phyloP scores from a whole-genome alignment of 495 filamentous ascomycete genomes.

The Penicillium lividum region DNA sequence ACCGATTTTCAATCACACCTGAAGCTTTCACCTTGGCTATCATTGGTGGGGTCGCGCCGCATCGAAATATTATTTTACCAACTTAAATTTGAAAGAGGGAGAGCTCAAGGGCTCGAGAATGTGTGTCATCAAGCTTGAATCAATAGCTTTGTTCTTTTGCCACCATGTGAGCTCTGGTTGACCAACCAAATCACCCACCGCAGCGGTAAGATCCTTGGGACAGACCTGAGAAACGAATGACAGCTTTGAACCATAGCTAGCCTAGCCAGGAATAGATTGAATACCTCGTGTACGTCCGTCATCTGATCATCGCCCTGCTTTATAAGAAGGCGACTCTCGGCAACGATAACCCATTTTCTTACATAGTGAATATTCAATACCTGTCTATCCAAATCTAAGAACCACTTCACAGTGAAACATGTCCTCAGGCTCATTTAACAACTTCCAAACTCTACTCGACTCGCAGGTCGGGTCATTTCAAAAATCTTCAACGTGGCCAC shows the following conservation, averaged over 20 bases:
- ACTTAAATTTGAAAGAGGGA: too few species aligned
- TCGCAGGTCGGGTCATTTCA: slow-evolving; percentile 24
- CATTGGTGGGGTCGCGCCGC: too few species aligned
- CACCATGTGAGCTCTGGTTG: neutral
- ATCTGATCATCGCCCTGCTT: neutral
- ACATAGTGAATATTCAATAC: neutral
- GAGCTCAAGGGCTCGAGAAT: neutral
- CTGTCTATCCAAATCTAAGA: neutral
- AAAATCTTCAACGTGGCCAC: slow-evolving; percentile 6
- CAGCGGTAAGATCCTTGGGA: neutral
- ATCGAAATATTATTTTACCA: too few species aligned
- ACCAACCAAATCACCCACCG: neutral
- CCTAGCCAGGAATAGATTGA: neutral
- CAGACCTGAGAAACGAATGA: neutral
- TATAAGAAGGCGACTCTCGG: neutral
- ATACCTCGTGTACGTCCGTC: neutral
- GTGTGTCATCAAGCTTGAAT: neutral
- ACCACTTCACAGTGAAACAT: neutral
- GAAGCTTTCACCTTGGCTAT: too few species aligned
- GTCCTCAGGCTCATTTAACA: slow-evolving; percentile 11
- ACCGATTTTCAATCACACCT: too few species aligned
- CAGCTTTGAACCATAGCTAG: neutral
- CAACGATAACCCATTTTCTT: neutral
- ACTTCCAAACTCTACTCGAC: slow-evolving; percentile 27
- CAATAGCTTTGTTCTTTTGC: neutral